Evolutionary conservation across 2,329 filamentous ascomycete genomes (phyloP).

Genomic region (Fusarium clavum): DNA sequence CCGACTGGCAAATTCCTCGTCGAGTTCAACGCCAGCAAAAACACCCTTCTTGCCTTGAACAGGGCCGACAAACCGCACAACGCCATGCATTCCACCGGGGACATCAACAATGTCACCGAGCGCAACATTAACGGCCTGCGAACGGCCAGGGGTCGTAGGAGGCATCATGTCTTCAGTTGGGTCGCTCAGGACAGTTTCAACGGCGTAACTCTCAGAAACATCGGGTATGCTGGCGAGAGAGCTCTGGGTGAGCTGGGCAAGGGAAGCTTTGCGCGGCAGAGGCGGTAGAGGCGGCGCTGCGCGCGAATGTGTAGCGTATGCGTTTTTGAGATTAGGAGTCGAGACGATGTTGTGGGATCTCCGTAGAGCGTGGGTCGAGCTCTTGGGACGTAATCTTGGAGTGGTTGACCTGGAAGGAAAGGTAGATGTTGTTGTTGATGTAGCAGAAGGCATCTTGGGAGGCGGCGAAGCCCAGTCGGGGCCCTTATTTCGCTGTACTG

Average conservation of each 20-base stretch:
- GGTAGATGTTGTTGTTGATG: conserved; percentile 40
- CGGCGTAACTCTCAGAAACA: conserved; percentile 72
- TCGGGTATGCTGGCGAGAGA: conserved; percentile 75
- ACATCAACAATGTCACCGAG: conserved; percentile 91
- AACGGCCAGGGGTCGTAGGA: conserved; percentile 66
- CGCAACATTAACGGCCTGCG: conserved; percentile 65
- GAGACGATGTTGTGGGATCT: conserved; percentile 63
- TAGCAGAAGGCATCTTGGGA: conserved; percentile 47
- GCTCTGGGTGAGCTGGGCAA: conserved; percentile 74
- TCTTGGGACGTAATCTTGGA: conserved; percentile 38
- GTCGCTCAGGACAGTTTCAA: conserved; percentile 63
- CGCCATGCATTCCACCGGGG: conserved; percentile 91
- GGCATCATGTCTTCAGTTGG: conserved; percentile 60
- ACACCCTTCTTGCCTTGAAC: conserved; percentile 90
- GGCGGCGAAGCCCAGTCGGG: conserved; percentile 38
- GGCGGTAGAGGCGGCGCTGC: conserved; percentile 55
- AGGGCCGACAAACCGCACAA: conserved; percentile 86
- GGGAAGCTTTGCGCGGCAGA: conserved; percentile 76
- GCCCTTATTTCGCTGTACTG: conserved; percentile 42
- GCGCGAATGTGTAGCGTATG: conserved; percentile 63
- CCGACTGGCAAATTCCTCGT: conserved; percentile 79
- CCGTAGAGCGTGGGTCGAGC: conserved; percentile 56
- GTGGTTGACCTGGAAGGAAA: conserved; percentile 29
- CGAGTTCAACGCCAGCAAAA: conserved; percentile 93
- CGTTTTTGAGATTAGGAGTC: conserved; percentile 67